Evolutionary conservation across 352 stramenopile species (phyloP).

Genomic region (Pythium brassicae): DNA sequence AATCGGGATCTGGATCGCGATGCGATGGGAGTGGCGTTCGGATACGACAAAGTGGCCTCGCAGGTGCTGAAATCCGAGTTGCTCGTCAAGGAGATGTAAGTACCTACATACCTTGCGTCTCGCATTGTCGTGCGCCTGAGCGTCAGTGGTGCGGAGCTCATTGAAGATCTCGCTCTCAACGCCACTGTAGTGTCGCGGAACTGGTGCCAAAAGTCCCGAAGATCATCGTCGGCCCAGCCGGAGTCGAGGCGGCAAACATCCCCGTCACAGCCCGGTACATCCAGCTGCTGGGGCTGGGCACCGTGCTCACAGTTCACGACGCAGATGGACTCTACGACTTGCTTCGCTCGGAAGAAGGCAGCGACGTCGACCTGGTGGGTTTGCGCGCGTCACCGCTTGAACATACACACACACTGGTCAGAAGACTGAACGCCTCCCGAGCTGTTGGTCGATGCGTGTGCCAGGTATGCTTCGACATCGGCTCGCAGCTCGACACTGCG

Average conservation of each 20-base stretch:
- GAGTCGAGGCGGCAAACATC: slow-evolving; percentile 27
- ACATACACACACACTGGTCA: not conserved
- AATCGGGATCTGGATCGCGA: slow-evolving; percentile 19
- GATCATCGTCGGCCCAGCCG: slow-evolving; percentile 47
- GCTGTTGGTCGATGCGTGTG: not conserved
- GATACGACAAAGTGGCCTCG: slow-evolving; percentile 30
- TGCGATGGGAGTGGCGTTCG: slow-evolving; percentile 33
- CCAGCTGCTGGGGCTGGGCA: slow-evolving; percentile 59
- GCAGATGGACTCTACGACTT: slow-evolving; percentile 34
- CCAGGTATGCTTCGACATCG: slow-evolving; percentile 67
- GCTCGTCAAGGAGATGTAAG: slow-evolving; percentile 8
- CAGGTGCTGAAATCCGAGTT: not conserved
- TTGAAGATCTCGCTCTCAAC: not conserved
- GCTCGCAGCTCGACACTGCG: slow-evolving; percentile 35
- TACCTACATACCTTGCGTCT: not conserved
- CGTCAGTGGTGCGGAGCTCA: not conserved
- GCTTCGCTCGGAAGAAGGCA: slow-evolving; percentile 25
- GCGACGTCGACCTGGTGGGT: slow-evolving; percentile 50
- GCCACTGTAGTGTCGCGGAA: slow-evolving; percentile 15
- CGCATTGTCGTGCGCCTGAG: not conserved
- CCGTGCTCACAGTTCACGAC: slow-evolving; percentile 28
- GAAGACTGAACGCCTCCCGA: not conserved
- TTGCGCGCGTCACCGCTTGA: too few relatives aligned
- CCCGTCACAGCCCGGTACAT: slow-evolving; percentile 63
- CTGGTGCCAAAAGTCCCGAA: slow-evolving; percentile 53